Evolutionary conservation across 768 basidiomycete species (phyloP).

Genomic region (Lyophyllum semitale): DNA sequence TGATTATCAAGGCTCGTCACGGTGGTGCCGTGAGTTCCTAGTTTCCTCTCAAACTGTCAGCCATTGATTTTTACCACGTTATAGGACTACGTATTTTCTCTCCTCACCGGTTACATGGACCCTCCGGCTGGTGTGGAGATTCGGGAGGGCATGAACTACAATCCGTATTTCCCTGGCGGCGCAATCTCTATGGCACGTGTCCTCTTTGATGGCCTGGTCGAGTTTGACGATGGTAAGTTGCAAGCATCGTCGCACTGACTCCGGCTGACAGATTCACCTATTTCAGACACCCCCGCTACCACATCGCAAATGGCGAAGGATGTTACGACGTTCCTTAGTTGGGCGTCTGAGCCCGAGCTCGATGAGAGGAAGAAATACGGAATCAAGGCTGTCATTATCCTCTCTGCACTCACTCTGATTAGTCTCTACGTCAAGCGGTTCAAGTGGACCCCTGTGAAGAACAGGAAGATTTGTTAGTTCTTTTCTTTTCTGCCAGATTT

Average conservation of each 20-base stretch:
- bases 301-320: slow-evolving; percentile 99
- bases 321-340: slow-evolving; percentile 91
- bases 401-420: slow-evolving; percentile 80
- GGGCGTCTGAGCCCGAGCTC: slow-evolving; percentile 98
- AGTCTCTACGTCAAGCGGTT: slow-evolving; percentile 92
- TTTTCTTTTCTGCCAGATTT: background rate
- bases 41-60: background rate
- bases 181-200: slow-evolving; percentile 98
- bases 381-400: slow-evolving; percentile 92
- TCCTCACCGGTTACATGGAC: slow-evolving; percentile 96
- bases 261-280: background rate
- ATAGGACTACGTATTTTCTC: slow-evolving; percentile 95
- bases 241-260: background rate
- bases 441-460: slow-evolving; percentile 93
- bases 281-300: slow-evolving; percentile 88
- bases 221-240: slow-evolving; percentile 87
- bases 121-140: slow-evolving; percentile 94
- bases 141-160: slow-evolving; percentile 98
- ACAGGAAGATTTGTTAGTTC: slow-evolving; percentile 83
- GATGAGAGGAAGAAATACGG: slow-evolving; percentile 98
- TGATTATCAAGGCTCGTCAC: slow-evolving; percentile 98
- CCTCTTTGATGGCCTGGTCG: slow-evolving; percentile 93
- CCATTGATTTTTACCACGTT: background rate
- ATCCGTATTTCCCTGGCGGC: slow-evolving; percentile 98
- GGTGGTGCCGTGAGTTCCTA: slow-evolving; percentile 81